Evolutionary conservation across 345 rosid genomes (phyloP), one percentile per base, ranked within the genome.

Genomic region (Dovyalis caffra): DNA sequence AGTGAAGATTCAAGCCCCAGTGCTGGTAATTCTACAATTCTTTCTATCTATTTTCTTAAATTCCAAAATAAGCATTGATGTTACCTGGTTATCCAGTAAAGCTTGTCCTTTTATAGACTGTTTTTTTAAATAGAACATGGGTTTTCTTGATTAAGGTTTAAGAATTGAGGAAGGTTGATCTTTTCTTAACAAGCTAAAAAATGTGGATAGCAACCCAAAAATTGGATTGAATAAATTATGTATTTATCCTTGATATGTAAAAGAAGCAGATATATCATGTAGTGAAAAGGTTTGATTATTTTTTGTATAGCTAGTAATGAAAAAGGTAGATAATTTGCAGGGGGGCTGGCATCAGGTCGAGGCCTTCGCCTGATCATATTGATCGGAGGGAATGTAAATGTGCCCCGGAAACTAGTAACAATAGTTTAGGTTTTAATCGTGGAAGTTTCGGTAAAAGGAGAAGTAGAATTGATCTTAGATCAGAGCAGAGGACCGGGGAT

Each of bases 401-500:
- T 14, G 49, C 49, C 23, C 33, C 40, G 18, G 40, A 56, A 4
- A 10, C 18, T 73, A 69, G 8, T 31, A 38, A 28, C 20, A 4
- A 11, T 34, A 67, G 65, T 33, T 72, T 45, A 68, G 53, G 47
- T 20, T 69, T 29, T 21, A 61, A 38, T 18, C 37, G 6, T 38
- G 6, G 38, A 38, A 33, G 8, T 75, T 32, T 45, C 18, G 14
- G 26, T 43, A 73, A 63, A 69, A 61, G 68, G 73, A 80, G 68
- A 66, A 38, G 4, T 56, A 64, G 63, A 66, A 62, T 47, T 75
- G 82, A 68, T 77, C 72, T 72, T 15, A 69, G 76, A 29, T 57
- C 63, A 29, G 57, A 56, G 65, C 14, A n/a, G 35, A 38, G 58
- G 9, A 32, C 4, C 5, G 28, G 15, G 9, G 64, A 34, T 49